These are phyloP conservation scores for Chalciporus pseudorubinellus DNA, from an alignment of 768 basidiomycete species.

Conservation along the genomic window DNA sequence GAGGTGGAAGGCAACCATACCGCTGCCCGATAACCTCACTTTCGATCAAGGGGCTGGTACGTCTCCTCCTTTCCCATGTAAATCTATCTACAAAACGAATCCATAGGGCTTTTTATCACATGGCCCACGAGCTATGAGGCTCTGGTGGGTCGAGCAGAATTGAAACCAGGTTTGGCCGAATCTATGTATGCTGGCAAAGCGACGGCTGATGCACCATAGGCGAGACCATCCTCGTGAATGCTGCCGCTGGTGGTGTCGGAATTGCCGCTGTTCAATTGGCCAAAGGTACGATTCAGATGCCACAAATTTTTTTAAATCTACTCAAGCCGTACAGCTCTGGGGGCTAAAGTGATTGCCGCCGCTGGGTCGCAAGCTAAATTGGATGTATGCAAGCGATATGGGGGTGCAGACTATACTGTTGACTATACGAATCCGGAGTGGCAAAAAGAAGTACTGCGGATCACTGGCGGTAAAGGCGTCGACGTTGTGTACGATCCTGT, in stretches of 20 bases:
- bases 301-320: neutral
- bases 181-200: neutral
- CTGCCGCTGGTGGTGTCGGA: conserved; percentile 95
- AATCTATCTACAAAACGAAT: conserved; percentile 1
- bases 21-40: conserved; percentile 71
- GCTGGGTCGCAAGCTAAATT: conserved; percentile 80
- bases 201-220: conserved; percentile 41
- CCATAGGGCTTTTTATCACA: conserved; percentile 73
- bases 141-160: conserved; percentile 76
- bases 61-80: conserved; percentile 15
- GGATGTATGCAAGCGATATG: conserved; percentile 67
- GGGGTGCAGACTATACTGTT: conserved; percentile 80
- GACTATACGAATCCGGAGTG: conserved; percentile 78
- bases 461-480: conserved; percentile 83
- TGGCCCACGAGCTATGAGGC: conserved; percentile 95
- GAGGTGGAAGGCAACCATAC: conserved; percentile 48
- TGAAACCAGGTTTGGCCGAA: conserved; percentile 61
- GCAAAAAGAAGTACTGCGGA: conserved; percentile 85
- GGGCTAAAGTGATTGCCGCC: conserved; percentile 93
- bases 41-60: conserved; percentile 85
- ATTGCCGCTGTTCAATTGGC: conserved; percentile 90
- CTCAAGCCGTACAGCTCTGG: conserved; percentile 54
- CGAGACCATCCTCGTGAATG: conserved; percentile 91
- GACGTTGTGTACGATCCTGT: conserved; percentile 89
- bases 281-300: conserved; percentile 54